Conservation (phyloP, 768 basidiomycete genomes). For the Wakefieldia striispora region DNA sequence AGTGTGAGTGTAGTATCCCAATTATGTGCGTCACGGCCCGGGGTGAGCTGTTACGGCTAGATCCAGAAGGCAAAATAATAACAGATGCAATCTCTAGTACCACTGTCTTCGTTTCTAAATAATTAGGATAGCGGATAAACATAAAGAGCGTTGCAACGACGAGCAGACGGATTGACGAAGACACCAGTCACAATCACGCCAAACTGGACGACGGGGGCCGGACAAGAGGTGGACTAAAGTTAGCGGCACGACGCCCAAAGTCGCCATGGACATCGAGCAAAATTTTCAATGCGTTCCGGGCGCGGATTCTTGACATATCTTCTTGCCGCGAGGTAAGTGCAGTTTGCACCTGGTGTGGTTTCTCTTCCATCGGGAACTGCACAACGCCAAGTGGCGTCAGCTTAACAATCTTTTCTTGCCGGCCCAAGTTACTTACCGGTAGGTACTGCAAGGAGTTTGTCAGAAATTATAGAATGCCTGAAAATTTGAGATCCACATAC, state of each 20-base stretch:
- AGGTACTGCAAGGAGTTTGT: slow-evolving; percentile 25
- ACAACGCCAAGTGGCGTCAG: slow-evolving; percentile 9
- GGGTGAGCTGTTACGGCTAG: neutral
- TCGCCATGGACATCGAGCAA: slow-evolving; percentile 89
- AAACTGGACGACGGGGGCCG: slow-evolving; percentile 17
- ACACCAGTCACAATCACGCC: slow-evolving; percentile 13
- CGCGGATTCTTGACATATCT: slow-evolving; percentile 86
- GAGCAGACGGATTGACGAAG: neutral
- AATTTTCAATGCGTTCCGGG: slow-evolving; percentile 93
- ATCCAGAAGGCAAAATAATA: neutral
- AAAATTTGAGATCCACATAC: slow-evolving; percentile 33
- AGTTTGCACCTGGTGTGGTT: slow-evolving; percentile 65
- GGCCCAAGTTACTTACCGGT: slow-evolving; percentile 23
- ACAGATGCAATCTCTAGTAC: slow-evolving; percentile 7
- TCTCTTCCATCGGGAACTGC: slow-evolving; percentile 81
- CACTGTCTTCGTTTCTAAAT: slow-evolving; percentile 10
- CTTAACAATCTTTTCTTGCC: neutral
- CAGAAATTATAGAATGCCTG: neutral
- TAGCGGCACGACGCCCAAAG: slow-evolving; percentile 62
- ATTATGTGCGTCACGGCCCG: neutral
- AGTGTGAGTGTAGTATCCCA: neutral
- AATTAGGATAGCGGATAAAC: slow-evolving; percentile 21
- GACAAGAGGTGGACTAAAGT: slow-evolving; percentile 26
- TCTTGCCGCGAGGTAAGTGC: slow-evolving; percentile 68
- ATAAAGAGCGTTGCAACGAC: neutral